phyloP scores from a whole-genome alignment of 176 grass and related monocot genomes.

The Zizania latifolia region DNA sequence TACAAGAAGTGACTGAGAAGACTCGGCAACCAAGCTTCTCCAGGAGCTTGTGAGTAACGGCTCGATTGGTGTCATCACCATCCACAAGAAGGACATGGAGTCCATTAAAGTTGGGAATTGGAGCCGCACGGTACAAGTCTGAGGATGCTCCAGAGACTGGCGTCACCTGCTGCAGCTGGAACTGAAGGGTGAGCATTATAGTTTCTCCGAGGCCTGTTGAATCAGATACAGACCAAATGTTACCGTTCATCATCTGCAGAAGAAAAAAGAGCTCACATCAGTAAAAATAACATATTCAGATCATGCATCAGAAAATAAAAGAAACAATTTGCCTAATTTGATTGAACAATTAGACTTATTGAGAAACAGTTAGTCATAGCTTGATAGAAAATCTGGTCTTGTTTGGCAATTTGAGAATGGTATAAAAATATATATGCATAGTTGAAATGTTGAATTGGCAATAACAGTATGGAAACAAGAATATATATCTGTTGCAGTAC shows the following conservation, averaged over 20 bases:
- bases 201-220: constrained; percentile 51
- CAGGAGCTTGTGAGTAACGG: constrained; percentile 69
- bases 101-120: constrained; percentile 64
- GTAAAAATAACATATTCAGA: neutral
- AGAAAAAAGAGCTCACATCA: constrained; percentile 1
- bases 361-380: neutral
- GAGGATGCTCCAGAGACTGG: constrained; percentile 38
- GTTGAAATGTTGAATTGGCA: neutral
- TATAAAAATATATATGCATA: neutral
- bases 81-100: constrained; percentile 61
- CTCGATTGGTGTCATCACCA: constrained; percentile 46
- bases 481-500: neutral
- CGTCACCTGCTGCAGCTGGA: constrained; percentile 53
- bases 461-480: constrained; percentile 1
- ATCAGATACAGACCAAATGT: constrained; percentile 71
- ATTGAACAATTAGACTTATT: neutral
- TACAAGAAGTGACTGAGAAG: constrained; percentile 34
- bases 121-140: constrained; percentile 30
- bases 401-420: neutral
- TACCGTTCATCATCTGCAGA: constrained; percentile 79
- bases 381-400: neutral
- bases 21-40: constrained; percentile 71
- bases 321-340: neutral
- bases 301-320: neutral
- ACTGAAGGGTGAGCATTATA: constrained; percentile 56